These are phyloP conservation scores for Mortierella sp. DNA, from an alignment of 371 early-diverging fungal genomes.

Conservation along the genomic window DNA sequence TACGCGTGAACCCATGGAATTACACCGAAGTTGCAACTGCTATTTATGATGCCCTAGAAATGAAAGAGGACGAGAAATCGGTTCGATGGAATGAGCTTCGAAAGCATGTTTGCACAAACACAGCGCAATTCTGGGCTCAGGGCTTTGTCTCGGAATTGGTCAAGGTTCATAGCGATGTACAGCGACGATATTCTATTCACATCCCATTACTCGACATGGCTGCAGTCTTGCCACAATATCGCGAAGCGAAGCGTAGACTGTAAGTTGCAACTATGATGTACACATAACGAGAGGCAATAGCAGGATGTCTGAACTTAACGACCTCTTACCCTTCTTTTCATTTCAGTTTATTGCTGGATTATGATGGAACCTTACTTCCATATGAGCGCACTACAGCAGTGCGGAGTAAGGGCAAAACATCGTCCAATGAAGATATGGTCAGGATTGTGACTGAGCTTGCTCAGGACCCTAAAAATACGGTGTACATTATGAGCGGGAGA, in stretches of 20 bases:
- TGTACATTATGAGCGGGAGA: conserved; percentile 89
- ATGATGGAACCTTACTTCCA: conserved; percentile 90
- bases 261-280: conserved; percentile 49
- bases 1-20: conserved; percentile 94
- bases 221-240: conserved; percentile 62
- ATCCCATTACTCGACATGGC: conserved; percentile 70
- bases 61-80: conserved; percentile 66
- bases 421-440: conserved; percentile 57
- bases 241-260: conserved; percentile 67
- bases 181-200: conserved; percentile 67
- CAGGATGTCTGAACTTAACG: no score
- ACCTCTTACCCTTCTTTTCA: not conserved
- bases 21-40: conserved; percentile 86
- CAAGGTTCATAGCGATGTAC: conserved; percentile 69
- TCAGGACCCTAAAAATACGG: conserved; percentile 76
- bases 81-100: conserved; percentile 75
- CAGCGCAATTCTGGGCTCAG: conserved; percentile 73
- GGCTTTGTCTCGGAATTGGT: conserved; percentile 68
- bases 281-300: no score
- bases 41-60: conserved; percentile 83
- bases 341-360: conserved; percentile 78
- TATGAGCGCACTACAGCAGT: conserved; percentile 69
- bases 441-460: conserved; percentile 69
- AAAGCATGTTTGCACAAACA: conserved; percentile 78
- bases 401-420: conserved; percentile 58